Evolutionary conservation across 2,329 filamentous ascomycete species (phyloP), one percentile per base, ranked within the genome.

Genomic region (Alternaria burnsii): DNA sequence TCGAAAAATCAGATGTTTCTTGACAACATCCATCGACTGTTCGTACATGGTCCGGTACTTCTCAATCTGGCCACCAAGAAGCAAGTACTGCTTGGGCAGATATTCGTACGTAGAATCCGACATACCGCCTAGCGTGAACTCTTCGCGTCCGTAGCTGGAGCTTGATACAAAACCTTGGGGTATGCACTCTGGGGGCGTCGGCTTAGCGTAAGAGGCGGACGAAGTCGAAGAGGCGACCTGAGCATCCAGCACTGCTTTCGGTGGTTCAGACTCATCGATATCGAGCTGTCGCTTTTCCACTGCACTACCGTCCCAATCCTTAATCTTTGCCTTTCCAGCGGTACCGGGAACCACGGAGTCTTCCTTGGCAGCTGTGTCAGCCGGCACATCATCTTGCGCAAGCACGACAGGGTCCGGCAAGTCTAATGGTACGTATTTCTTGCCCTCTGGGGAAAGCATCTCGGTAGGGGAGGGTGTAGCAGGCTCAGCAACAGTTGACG

Each of bases 21-120:
- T 82, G 9, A 82, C 80, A 2, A 81, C 77, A 9, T 76, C 66
- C 68, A 81, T 80, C 8, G 78, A 78, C 46, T 74, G 80, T 66
- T 91, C 86, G 69, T 89, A 92, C 55, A 88, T 81, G 7, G 82
- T 82, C 7, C 78, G 73, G 63, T 86, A 86, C 44, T 82, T 79
- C 1, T 80, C 77, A 5, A 82, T 74, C 8, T 76, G 69, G 5
- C 83, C 84, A 50, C 82, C 82, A 1, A 84, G 78, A 1, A 85
- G 75, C 26, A 81, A 73, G 55, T 80, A 79, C 73, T 82, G 79
- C 64, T 85, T 85, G 2, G 82, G 78, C 0, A 85, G 75, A 61
- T 84, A 80, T 56, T 80, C 78, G 64, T 79, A 80, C 2, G 75
- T 77, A 1, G 77, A 79, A 55, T 79, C 78, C 0, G 78, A 79